These are phyloP conservation scores for Aspergillus arachidicola DNA, from an alignment of 2,329 filamentous ascomycete genomes.

Conservation along the genomic window DNA sequence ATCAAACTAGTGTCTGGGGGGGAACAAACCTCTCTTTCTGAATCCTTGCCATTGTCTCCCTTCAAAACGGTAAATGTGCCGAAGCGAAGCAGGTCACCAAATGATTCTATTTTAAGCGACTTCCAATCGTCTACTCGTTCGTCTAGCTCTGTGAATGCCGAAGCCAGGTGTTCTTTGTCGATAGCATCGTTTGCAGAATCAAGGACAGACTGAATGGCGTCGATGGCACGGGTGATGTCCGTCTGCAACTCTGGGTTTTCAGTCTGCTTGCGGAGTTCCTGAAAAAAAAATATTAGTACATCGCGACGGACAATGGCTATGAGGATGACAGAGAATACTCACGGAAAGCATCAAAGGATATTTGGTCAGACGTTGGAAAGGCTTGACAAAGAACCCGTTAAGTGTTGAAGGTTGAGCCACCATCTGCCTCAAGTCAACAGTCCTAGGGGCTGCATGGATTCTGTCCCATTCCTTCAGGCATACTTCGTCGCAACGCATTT, in stretches of 20 bases:
- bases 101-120: constrained; percentile 84
- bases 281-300: constrained; percentile 12
- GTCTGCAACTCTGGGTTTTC: constrained; percentile 69
- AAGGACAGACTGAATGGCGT: constrained; percentile 78
- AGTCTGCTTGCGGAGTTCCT: constrained; percentile 86
- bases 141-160: constrained; percentile 81
- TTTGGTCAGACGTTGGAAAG: constrained; percentile 92
- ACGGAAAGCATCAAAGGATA: constrained; percentile 89
- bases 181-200: constrained; percentile 88
- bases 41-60: constrained; percentile 72
- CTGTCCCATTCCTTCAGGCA: constrained; percentile 86
- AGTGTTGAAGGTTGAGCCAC: constrained; percentile 85
- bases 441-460: constrained; percentile 68
- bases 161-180: constrained; percentile 79
- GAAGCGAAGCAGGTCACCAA: constrained; percentile 84
- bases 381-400: constrained; percentile 91
- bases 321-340: constrained; percentile 24
- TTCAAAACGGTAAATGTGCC: constrained; percentile 92
- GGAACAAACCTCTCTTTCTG: constrained; percentile 79
- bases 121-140: constrained; percentile 95
- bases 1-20: constrained; percentile 9
- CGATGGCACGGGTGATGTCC: constrained; percentile 76
- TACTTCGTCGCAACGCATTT: constrained; percentile 84
- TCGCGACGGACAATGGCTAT: not conserved
- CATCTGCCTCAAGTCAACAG: constrained; percentile 70